A percentile compares a stretch with the other conserved stretches of the same genome.
Conservation (phyloP, 169 alveolate genomes). For the Perkinsus olseni region DNA sequence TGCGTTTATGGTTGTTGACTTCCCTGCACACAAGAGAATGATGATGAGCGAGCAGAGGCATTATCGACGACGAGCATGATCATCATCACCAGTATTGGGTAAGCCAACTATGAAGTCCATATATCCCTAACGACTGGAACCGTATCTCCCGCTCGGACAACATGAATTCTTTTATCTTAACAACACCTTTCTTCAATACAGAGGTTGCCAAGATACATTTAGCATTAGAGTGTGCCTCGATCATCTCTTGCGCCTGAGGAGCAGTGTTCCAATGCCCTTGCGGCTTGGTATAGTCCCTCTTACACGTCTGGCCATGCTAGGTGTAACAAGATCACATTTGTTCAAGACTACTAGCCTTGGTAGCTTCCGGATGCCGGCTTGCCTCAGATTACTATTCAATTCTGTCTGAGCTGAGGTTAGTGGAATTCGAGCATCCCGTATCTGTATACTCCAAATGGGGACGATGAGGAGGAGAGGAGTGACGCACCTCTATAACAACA, state of each 20-base stretch:
- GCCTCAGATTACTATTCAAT: not conserved
- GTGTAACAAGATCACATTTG: not conserved
- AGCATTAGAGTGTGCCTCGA: not conserved
- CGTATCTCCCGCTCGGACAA: not conserved
- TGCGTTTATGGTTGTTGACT: not conserved
- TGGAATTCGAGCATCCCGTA: not conserved
- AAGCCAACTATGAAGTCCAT: not conserved
- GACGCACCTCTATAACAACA: not conserved
- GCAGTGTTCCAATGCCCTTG: no score
- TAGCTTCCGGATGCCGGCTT: not conserved
- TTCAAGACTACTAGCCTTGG: not conserved
- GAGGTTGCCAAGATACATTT: not conserved
- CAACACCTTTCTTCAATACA: not conserved
- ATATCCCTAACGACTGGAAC: not conserved
- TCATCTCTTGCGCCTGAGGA: not conserved
- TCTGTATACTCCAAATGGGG: no score
- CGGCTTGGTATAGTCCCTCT: not conserved
- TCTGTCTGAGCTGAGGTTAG: not conserved
- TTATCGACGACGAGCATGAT: not conserved
- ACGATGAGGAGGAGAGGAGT: no score
- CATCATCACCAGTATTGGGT: not conserved
- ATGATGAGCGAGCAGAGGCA: no score
- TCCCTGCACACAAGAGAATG: not conserved
- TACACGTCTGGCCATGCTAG: not conserved
- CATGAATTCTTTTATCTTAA: not conserved